Base-by-base conservation (phyloP, 1,284 basidiomycete genomes). In the Leucoagaricus sp. region DNA sequence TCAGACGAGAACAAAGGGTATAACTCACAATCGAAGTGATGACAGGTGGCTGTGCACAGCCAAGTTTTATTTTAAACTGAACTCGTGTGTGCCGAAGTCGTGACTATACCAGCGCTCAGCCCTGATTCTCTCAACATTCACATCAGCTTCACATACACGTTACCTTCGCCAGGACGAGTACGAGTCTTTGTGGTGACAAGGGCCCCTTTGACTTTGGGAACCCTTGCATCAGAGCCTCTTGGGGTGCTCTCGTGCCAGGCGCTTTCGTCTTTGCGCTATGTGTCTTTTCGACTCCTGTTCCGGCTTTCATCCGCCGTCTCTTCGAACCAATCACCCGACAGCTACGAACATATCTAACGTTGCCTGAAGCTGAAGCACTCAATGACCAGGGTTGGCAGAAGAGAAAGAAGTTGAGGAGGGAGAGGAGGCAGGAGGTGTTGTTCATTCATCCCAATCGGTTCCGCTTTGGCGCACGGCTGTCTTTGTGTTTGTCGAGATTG, bases 321-420 rank as follows among this genome's bases (percentile, higher is more conserved):
- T 52, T 75, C 5, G 59, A 58, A 9, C 50, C 68, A 3, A 26
- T 79, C 55, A 69, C 67, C 38, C 45, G 62, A 2, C 78, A 76
- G 0, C 79, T 87, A 63, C 61, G 64, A n/a, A 63, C 70, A 2
- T 87, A 78, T 62, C 57, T 89, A n/a, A 77, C 80, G 0, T 70
- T 88, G 2, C 66, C 73, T 17, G 86, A 88, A 65, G 86, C 86
- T 0, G 83, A 87, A 64, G 80, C 78, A 0, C 65, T 85, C 3
- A 69, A 74, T 48, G 57, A 61, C 15, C 61, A 63, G 19, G 60
- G 45, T 4, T 21, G 21, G 4, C 57, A 33, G n/a, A n/a, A 1
- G 58, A 49, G 31, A 64, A 69, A 23, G 64, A 71, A 25, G 62
- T 60, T 1, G 40, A 21, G 66, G 61, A 23, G 40, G 29, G 65